Base-by-base conservation (phyloP, 2,329 filamentous ascomycete species). In the Aspergillus sojae region DNA sequence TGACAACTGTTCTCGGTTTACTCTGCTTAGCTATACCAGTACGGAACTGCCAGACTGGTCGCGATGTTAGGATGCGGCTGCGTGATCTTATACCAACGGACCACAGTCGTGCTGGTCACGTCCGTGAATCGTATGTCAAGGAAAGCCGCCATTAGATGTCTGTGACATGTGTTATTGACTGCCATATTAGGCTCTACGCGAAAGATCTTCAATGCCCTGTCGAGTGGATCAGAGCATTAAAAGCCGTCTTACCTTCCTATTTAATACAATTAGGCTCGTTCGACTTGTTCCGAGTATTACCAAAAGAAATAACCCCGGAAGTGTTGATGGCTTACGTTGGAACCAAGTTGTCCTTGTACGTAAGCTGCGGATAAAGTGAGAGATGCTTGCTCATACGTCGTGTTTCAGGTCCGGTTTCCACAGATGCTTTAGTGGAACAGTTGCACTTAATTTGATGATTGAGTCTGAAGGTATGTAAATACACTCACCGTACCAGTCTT, bases 301-400 rank as follows among this genome's bases (percentile, higher is more conserved):
- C 76, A 23, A 71, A 71, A 28, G 75, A 74, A 54, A 73, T 72
- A 11, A 60, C 72, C 9, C 75, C 75, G 57, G 76, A 78, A 58
- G 76, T 77, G 28, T 72, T 77, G 69, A 77, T 78, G 76, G 75
- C 73, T 30, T 77, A 77, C 67, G 71, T 77, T 39, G 76, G 76
- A 3, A 75, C 74, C 50, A 70, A 73, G 61, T 74, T 71, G 41
- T 74, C 72, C 34, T 71, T 70, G 71, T 73, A 62, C 14, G 71
- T 65, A 16, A n/a, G 32, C 14, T 34, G 2, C 4, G 11, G 12
- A 23, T 19, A 54, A 7, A 2, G 1, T 45, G 2, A 2, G 2
- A 6, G 30, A 10, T 16, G 7, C 2, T 28, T 45, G 34, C 34
- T 54, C 5, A 60, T 23, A 3, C 16, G 0, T 34, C 9, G 12